A percentile compares a stretch with the other conserved stretches of the same genome.
phyloP scores from a whole-genome alignment of 2,329 filamentous ascomycete genomes.

The Fusarium penzigii region DNA sequence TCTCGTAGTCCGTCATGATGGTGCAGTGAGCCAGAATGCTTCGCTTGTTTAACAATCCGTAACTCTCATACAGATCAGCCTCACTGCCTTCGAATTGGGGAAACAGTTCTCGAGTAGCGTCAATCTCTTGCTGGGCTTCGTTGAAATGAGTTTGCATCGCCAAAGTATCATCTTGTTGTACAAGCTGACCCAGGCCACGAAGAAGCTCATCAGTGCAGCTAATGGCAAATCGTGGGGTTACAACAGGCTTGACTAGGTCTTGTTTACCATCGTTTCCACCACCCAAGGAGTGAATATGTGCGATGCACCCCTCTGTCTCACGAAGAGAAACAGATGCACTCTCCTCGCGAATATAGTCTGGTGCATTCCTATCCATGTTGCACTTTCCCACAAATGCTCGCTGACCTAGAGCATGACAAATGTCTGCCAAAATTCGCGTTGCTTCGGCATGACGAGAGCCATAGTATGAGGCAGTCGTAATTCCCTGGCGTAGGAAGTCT shows the following conservation, averaged over 20 bases:
- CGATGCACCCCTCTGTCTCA: constrained; percentile 52
- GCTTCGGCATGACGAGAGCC: constrained; percentile 56
- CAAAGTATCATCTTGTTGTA: constrained; percentile 46
- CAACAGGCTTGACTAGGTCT: constrained; percentile 47
- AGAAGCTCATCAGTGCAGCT: constrained; percentile 58
- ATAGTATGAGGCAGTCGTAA: constrained; percentile 64
- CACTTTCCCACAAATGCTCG: constrained; percentile 63
- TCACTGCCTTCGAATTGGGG: constrained; percentile 54
- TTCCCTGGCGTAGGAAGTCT: constrained; percentile 61
- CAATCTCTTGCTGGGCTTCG: constrained; percentile 62
- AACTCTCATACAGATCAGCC: constrained; percentile 59
- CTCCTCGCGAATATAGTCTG: constrained; percentile 53
- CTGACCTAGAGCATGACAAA: constrained; percentile 54
- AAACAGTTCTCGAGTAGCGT: constrained; percentile 55
- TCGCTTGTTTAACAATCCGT: constrained; percentile 53
- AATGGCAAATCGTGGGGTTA: constrained; percentile 64
- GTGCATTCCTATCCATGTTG: constrained; percentile 60
- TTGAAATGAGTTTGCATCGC: constrained; percentile 69
- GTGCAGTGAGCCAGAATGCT: constrained; percentile 69
- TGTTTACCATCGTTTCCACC: constrained; percentile 30
- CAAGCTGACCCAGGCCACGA: constrained; percentile 55
- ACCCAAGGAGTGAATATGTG: constrained; percentile 47
- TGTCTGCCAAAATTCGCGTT: constrained; percentile 57
- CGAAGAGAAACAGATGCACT: constrained; percentile 47
- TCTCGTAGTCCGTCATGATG: constrained; percentile 59